Conservation (phyloP, 73 alveolate species). For the Blepharisma stoltei region DNA sequence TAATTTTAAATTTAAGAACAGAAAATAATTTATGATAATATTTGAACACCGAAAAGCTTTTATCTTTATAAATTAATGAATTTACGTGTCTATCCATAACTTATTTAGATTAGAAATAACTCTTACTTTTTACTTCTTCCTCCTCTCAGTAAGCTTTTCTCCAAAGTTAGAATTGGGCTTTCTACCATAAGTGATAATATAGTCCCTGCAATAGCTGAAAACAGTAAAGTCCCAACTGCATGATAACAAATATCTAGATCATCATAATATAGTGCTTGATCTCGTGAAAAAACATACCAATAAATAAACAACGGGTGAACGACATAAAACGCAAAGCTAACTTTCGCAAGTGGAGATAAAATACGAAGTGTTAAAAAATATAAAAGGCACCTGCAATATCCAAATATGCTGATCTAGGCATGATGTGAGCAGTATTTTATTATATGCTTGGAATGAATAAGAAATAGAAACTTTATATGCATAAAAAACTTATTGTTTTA, state of each 20-base stretch:
- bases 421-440: no score
- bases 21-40: no score
- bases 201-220: neutral
- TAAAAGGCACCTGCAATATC: neutral
- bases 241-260: neutral
- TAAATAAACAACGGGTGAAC: constrained; percentile 5
- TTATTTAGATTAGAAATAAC: no score
- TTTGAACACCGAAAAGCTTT: no score
- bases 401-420: no score
- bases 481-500: no score
- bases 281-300: neutral
- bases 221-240: neutral
- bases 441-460: no score
- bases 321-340: neutral
- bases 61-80: no score
- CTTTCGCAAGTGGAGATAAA: neutral
- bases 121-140: no score
- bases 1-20: no score
- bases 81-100: no score
- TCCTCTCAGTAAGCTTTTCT: neutral
- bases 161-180: neutral
- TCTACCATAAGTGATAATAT: neutral
- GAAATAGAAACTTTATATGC: no score
- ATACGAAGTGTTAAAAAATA: neutral
- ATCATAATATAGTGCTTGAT: neutral